Conservation (phyloP, 768 basidiomycete genomes). For the Termitomyces sp. region DNA sequence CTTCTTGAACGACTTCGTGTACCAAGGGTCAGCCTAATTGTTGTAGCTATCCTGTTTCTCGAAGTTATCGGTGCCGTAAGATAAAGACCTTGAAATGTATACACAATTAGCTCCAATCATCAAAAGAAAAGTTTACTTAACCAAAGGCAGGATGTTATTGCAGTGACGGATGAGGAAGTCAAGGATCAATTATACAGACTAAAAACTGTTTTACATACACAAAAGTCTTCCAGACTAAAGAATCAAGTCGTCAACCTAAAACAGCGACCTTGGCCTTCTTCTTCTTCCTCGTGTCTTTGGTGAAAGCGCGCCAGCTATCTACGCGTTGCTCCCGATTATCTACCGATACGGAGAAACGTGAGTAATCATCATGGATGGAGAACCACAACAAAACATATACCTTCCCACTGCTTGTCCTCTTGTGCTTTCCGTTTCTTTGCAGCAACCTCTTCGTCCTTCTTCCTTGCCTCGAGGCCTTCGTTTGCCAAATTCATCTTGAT, state of each 20-base stretch:
- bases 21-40: neutral
- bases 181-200: slow-evolving; percentile 14
- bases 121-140: slow-evolving; percentile 8
- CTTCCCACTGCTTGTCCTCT: slow-evolving; percentile 88
- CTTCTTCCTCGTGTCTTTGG: slow-evolving; percentile 70
- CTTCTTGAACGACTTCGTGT: neutral
- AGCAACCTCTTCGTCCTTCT: slow-evolving; percentile 82
- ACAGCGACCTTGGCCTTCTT: slow-evolving; percentile 67
- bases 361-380: neutral
- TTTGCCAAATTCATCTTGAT: slow-evolving; percentile 89
- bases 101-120: slow-evolving; percentile 7
- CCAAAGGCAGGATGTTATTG: slow-evolving; percentile 7
- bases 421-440: slow-evolving; percentile 82
- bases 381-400: slow-evolving; percentile 30
- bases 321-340: slow-evolving; percentile 78
- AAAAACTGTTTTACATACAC: slow-evolving; percentile 18
- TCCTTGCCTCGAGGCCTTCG: slow-evolving; percentile 88
- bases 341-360: slow-evolving; percentile 18
- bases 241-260: slow-evolving; percentile 46
- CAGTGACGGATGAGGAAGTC: slow-evolving; percentile 2
- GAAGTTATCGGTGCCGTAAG: neutral
- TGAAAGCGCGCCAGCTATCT: slow-evolving; percentile 77
- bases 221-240: slow-evolving; percentile 7
- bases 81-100: slow-evolving; percentile 6
- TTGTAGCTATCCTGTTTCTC: neutral